Evolutionary conservation across 2,329 filamentous ascomycete genomes (phyloP), one percentile per base, ranked within the genome.

Genomic region (Podosphaera fusca): DNA sequence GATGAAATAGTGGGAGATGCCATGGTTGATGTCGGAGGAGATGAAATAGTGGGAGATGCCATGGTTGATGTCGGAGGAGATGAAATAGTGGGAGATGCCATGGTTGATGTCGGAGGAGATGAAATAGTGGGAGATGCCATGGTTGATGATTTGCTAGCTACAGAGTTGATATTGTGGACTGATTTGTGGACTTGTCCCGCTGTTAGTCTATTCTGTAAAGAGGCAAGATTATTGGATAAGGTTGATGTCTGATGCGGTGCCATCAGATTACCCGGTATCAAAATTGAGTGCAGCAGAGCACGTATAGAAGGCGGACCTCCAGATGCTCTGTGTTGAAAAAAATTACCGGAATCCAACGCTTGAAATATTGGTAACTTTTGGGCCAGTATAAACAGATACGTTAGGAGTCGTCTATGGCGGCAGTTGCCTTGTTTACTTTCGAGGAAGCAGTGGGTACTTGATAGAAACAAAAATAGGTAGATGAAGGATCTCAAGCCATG

Each of bases 181-280:
- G 38, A 42, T 42, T 7, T 42, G 10, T 42, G 38, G 30, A 59
- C 40, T 42, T 60, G 61, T 56, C 62, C 64, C 56, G 65, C 58
- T 21, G 57, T 63, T 61, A 59, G 66, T 64, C 70, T 65, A 12
- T 63, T 62, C 57, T 65, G 61, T 47, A 66, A 58, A 38, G 65
- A 64, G 50, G 59, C 62, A 31, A 57, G 61, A 58, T 65, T 64
- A 58, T 65, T 62, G 10, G 64, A 65, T 40, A 61, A 63, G 57
- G 58, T 58, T 60, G 64, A 60, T 40, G 59, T 58, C 57, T 61
- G 61, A 56, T 62, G 61, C 45, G 58, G 59, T 55, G 62, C 62
- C 65, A 67, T 67, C 9, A 31, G 31, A 14, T 30, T 9, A 30
- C n/a, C 21, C 12, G 31, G 31, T 50, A 2, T 14, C 4, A 50